Evolutionary conservation across 352 stramenopile species (phyloP).

Genomic region (Globisporangium spinosum): DNA sequence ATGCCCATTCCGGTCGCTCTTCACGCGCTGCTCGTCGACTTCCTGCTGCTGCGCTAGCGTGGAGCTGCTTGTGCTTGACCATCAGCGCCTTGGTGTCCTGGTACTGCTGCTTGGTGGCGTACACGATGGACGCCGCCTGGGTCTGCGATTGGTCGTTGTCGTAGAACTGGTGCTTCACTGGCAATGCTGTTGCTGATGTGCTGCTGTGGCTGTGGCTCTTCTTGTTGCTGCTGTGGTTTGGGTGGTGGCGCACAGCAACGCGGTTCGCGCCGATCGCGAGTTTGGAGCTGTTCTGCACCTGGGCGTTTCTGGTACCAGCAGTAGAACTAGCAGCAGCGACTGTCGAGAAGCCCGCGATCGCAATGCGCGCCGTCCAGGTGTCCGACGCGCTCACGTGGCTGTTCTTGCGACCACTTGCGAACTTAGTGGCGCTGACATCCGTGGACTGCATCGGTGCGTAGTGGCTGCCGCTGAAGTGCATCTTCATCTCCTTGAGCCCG

Average conservation of each 20-base stretch:
- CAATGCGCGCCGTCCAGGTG: slow-evolving; percentile 47
- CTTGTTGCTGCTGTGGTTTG: slow-evolving; percentile 16
- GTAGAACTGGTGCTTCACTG: background rate
- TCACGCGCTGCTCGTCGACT: background rate
- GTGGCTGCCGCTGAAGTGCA: slow-evolving; percentile 39
- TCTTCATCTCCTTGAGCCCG: slow-evolving; percentile 39
- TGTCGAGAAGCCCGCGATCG: slow-evolving; percentile 51
- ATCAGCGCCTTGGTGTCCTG: background rate
- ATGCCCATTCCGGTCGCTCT: slow-evolving; percentile 16
- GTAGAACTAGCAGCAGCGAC: background rate
- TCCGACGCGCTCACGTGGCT: slow-evolving; percentile 13
- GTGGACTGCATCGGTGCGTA: slow-evolving; percentile 33
- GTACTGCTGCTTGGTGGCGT: slow-evolving; percentile 10
- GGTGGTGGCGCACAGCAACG: slow-evolving; percentile 5
- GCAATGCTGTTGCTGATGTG: background rate
- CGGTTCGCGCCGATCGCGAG: slow-evolving; percentile 3
- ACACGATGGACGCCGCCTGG: slow-evolving; percentile 13
- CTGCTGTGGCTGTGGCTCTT: background rate
- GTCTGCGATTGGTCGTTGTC: background rate
- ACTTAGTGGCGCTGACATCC: background rate
- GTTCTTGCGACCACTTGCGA: background rate
- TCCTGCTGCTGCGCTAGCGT: background rate
- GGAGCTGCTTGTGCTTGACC: slow-evolving; percentile 6
- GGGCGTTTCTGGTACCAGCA: background rate
- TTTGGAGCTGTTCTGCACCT: slow-evolving; percentile 11